phyloP scores from a whole-genome alignment of 148 eudicot species.

The Hydrangea macrophylla region DNA sequence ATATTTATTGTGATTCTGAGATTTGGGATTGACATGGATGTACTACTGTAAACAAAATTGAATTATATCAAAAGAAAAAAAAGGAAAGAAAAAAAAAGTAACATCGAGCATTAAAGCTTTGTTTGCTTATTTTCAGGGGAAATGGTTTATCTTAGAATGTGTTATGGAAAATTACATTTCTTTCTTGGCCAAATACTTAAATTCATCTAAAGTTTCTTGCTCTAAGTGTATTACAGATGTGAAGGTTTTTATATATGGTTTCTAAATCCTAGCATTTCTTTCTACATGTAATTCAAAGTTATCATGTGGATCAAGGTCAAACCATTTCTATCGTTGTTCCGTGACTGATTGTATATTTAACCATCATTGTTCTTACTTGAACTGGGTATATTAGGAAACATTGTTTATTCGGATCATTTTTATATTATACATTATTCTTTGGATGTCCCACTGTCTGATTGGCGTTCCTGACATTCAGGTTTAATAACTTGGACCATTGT shows the following conservation, averaged over 20 bases:
- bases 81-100: neutral
- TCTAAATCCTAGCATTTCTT: no score
- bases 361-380: neutral
- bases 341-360: neutral
- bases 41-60: neutral
- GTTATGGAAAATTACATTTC: no score
- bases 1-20: neutral
- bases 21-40: neutral
- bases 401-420: neutral
- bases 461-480: no score
- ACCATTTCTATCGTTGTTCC: no score
- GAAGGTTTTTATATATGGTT: no score
- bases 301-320: no score
- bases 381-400: neutral
- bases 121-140: no score
- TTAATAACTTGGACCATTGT: neutral
- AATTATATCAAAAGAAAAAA: neutral
- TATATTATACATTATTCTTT: neutral
- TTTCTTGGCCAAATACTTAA: no score
- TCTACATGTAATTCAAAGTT: no score
- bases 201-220: no score
- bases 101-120: neutral
- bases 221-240: no score
- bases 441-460: slow-evolving; percentile 3
- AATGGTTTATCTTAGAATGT: neutral